Conservation (phyloP, 2,329 filamentous ascomycete species). For the Arthrinium puccinioides region DNA sequence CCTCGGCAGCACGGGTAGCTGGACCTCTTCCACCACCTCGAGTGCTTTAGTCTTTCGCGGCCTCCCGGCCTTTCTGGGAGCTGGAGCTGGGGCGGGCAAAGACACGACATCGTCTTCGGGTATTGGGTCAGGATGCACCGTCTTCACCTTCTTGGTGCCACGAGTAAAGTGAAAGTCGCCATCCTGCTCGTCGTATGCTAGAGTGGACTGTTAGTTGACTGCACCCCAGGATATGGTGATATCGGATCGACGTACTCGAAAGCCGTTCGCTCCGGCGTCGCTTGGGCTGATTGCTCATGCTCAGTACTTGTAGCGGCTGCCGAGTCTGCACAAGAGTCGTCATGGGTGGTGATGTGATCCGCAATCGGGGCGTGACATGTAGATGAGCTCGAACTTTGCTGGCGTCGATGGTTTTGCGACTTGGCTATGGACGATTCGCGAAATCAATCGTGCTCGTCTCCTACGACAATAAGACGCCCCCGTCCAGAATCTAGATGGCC, state of each 20-base stretch:
- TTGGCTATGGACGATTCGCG: too few species aligned
- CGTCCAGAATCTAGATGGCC: too few species aligned
- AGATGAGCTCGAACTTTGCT: too few species aligned
- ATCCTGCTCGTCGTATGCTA: conserved; percentile 63
- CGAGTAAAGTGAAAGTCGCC: conserved; percentile 72
- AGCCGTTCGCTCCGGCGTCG: conserved; percentile 58
- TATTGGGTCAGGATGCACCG: conserved; percentile 37
- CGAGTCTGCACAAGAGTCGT: conserved; percentile 61
- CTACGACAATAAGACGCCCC: too few species aligned
- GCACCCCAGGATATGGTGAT: neutral
- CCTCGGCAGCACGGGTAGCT: conserved; percentile 30
- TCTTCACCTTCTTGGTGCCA: conserved; percentile 58
- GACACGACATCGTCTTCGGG: conserved; percentile 32
- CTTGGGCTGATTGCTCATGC: conserved; percentile 58
- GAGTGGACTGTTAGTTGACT: conserved; percentile 2
- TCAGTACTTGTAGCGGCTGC: conserved; percentile 59
- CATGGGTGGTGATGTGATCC: conserved; percentile 53
- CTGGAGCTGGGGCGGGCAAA: conserved; percentile 23
- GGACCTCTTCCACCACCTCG: conserved; percentile 11
- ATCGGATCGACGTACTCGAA: conserved; percentile 41
- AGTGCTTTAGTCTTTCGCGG: conserved; percentile 29
- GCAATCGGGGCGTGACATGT: too few species aligned
- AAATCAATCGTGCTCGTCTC: too few species aligned
- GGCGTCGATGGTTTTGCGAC: too few species aligned
- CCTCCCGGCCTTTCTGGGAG: conserved; percentile 27